Evolutionary conservation across 352 stramenopile genomes (phyloP), one percentile per base, ranked within the genome.

Genomic region (Pythium periplocum): DNA sequence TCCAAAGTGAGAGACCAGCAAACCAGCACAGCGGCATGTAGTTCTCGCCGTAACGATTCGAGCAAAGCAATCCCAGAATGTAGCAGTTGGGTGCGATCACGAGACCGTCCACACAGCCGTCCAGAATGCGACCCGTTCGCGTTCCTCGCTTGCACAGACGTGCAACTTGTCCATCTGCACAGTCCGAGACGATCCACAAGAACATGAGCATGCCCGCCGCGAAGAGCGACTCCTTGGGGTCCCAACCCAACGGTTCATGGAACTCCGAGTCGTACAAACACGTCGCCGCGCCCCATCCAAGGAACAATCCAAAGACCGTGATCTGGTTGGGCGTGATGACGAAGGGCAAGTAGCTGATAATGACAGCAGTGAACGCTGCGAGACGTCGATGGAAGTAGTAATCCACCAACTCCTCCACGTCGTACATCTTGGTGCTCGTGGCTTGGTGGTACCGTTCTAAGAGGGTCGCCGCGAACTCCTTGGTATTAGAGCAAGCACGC

Each of bases 301-400:
- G 69, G 10, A 56, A 73, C 2, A 93, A 55, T 3, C 82, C 82
- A 54, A 90, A 88, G 53, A 93, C 65, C 39, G 82, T 93, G 61
- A 93, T 93, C 66, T 93, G 82, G 66, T 93, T 93, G 32, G 82
- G 82, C 36, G 82, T 93, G 59, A 93, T 85, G 32, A 90, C 76
- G 42, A 90, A 86, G 8, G 82, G 82, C 60, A 93, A 40, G 62
- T 93, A 93, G 61, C 80, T 90, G 59, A 93, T 84, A 48, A 90
- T 64, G 41, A 90, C 79, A 36, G 82, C 80, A 30, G 66, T 67
- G 32, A 93, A 69, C 26, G 82, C 82, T 0, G 82, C 82, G 39
- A 93, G 66, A 4, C 82, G 79, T 31, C 82, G 77, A 55, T 93
- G 82, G 65, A 88, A 90, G 47, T 90, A 93, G 55, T 83, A 93